These are phyloP conservation scores for Geotrichum restrictum DNA, from an alignment of 1,139 yeast species.

Conservation along the genomic window DNA sequence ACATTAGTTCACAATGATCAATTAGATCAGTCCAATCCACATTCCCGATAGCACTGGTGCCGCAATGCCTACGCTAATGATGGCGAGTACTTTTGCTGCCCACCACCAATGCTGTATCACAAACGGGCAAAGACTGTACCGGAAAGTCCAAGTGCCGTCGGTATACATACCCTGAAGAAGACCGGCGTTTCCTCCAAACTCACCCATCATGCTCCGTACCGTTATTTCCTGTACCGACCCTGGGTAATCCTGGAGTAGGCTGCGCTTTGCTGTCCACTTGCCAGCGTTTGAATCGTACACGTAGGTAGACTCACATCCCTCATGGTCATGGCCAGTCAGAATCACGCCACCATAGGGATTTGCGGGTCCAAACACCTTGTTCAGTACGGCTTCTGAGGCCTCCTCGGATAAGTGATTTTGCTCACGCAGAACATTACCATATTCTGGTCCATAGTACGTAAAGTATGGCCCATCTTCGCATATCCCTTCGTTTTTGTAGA, in stretches of 20 bases:
- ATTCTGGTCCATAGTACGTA: slow-evolving; percentile 54
- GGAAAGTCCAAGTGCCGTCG: slow-evolving; percentile 56
- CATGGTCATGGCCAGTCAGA: slow-evolving; percentile 94
- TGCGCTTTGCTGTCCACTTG: slow-evolving; percentile 22
- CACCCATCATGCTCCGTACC: slow-evolving; percentile 94
- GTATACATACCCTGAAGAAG: slow-evolving; percentile 65
- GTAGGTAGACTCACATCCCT: slow-evolving; percentile 75
- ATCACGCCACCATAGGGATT: slow-evolving; percentile 59
- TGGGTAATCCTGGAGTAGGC: background rate
- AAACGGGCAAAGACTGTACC: slow-evolving; percentile 71
- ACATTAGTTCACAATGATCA: too few species aligned
- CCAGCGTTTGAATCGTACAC: slow-evolving; percentile 33
- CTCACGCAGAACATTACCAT: slow-evolving; percentile 62
- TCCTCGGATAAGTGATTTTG: slow-evolving; percentile 78
- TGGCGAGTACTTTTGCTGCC: slow-evolving; percentile 62
- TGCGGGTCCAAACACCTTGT: slow-evolving; percentile 55
- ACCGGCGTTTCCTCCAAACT: slow-evolving; percentile 85
- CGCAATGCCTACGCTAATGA: slow-evolving; percentile 17
- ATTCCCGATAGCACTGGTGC: slow-evolving; percentile 11
- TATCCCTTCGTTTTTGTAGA: slow-evolving; percentile 72
- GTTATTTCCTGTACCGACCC: slow-evolving; percentile 63
- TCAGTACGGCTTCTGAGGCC: slow-evolving; percentile 61
- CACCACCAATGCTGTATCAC: slow-evolving; percentile 94
- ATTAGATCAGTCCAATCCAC: background rate
- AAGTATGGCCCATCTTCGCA: slow-evolving; percentile 84